Evolutionary conservation across 441 rosid genomes (phyloP), one percentile per base, ranked within the genome.

Genomic region (Eugenia klotzschiana): DNA sequence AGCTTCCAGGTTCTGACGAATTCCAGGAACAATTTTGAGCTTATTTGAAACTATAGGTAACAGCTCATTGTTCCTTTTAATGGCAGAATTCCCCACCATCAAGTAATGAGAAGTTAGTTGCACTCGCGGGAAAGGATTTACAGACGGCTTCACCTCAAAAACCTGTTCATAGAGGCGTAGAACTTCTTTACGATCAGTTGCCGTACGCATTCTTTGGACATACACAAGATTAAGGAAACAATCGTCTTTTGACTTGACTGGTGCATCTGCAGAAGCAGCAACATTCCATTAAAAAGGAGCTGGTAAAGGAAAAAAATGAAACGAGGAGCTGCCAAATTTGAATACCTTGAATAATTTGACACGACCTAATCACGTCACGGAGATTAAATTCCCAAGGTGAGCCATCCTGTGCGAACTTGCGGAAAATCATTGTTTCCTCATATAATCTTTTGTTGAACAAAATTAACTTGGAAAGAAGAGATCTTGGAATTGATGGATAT

Each of bases 371-470:
- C 85, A 97, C 96, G 87, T 97, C 99, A 79, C 99, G 99, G 88
- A 97, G 89, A 90, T 97, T 97, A 87, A 97, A 97, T 91, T 97
- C 99, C 99, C 99, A 97, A 43, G 99, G 99, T 43, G 98, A 92
- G 83, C 99, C 99, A 92, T 92, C 93, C 55, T 94, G 98, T 81
- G 91, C 99, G 81, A 94, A 97, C 85, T 93, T 96, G 85, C 79
- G 91, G 86, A 89, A 33, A 80, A 93, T 55, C 98, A 96, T 93
- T 22, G 94, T 95, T 50, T 94, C 98, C 88, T 97, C 98, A 85
- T 92, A 92, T 85, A 97, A 82, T 77, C 92, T 91, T 87, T 93
- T 93, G 89, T 97, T 97, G 84, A 97, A 95, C 46, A 86, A 82
- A 82, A 97, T 92, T 85, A 97, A 88, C 89, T 94, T 97, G 55